Evolutionary conservation across 2,329 filamentous ascomycete species (phyloP), one percentile per base, ranked within the genome.

Genomic region (Chaetomium strumarium): DNA sequence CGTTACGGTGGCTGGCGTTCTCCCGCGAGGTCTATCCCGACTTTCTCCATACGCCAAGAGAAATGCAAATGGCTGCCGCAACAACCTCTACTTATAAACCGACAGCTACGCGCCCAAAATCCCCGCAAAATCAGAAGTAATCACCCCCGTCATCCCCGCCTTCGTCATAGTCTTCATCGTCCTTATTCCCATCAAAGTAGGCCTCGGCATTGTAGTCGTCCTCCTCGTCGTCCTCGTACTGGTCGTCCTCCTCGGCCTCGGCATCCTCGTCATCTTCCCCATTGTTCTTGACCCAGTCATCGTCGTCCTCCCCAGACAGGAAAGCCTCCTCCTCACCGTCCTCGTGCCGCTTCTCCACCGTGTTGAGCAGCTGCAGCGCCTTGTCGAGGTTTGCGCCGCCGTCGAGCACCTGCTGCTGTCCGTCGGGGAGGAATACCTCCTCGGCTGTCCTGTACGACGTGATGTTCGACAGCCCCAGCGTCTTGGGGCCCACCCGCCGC

Each of bases 201-300:
- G 73, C 72, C 60, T 83, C 80, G 2, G 80, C 80, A 41, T 83
- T 76, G 62, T 83, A 83, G 55, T 83, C 80, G 8, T 80, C 79
- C 1, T 76, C 80, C 45, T 79, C 77, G 53, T 81, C 78, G 51
- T 83, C 80, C 44, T 83, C 77, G 55, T 76, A 78, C 20, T 67
- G 69, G 50, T 77, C 74, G 49, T 77, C 75, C 58, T 76, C 73
- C 16, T 74, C 74, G 10, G 72, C 73, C 47, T 75, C 72, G 16
- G 61, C 71, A 33, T 65, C 68, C 9, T 68, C 74, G 46, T 79
- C 76, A 29, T 78, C 76, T 24, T 70, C 69, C 39, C 72, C 68
- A 5, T 69, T 67, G 45, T 66, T 59, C 53, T 67, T 66, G 38
- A 68, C 67, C 33, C 77, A 77, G 16, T 74, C 68, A 7, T 76